Percentiles rank a stretch among this genome's conserved stretches.
phyloP scores from a whole-genome alignment of 1,139 yeast species.

The Yamadazyma spencermartinsiae region DNA sequence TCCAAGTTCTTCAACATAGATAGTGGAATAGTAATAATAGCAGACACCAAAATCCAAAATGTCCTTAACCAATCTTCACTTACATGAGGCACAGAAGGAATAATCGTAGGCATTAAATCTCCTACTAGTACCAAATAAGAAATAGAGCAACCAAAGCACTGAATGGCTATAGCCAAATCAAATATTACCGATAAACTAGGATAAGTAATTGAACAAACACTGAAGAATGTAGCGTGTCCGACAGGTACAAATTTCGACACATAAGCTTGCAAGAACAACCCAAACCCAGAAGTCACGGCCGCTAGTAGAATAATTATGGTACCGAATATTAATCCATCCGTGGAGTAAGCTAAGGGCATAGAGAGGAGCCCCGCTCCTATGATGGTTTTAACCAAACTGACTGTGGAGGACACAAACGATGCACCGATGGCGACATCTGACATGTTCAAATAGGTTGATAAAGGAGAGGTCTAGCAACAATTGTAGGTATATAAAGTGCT shows the following conservation, averaged over 20 bases:
- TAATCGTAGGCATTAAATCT: conserved; percentile 46
- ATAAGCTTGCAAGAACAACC: conserved; percentile 76
- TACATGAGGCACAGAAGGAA: conserved; percentile 25
- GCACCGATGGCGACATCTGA: conserved; percentile 27
- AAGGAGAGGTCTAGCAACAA: no score
- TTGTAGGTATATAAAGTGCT: no score
- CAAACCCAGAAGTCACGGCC: conserved; percentile 76
- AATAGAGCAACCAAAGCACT: conserved; percentile 60
- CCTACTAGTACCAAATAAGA: conserved; percentile 48
- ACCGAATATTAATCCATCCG: conserved; percentile 83
- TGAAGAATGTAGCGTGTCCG: conserved; percentile 84
- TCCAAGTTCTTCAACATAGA: conserved; percentile 46
- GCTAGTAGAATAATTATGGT: conserved; percentile 64
- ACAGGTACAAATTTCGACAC: conserved; percentile 67
- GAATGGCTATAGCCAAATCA: conserved; percentile 85
- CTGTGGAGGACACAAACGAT: conserved; percentile 48
- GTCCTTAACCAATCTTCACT: conserved; percentile 23
- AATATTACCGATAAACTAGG: conserved; percentile 81
- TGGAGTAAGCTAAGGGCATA: conserved; percentile 83
- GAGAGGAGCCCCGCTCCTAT: conserved; percentile 93
- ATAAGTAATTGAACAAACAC: conserved; percentile 78
- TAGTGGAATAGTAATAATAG: conserved; percentile 40
- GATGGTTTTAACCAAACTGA: conserved; percentile 69
- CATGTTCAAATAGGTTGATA: no score
- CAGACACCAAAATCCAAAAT: conserved; percentile 42